Percentiles rank a stretch among this genome's conserved stretches.
phyloP scores from a whole-genome alignment of 495 filamentous ascomycete species.

The Talaromyces stipitatus region DNA sequence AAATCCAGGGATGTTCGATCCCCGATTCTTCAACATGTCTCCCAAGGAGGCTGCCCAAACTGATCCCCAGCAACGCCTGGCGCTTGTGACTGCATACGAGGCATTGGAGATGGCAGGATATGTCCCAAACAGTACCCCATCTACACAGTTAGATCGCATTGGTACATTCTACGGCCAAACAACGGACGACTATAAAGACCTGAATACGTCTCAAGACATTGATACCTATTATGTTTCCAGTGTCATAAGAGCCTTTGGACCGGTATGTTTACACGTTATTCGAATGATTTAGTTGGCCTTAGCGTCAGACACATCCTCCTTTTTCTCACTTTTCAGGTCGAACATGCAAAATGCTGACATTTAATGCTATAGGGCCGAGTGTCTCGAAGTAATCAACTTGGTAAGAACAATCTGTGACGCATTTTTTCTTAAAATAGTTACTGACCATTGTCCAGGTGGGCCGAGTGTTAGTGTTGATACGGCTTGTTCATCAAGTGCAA shows the following conservation, averaged over 20 bases:
- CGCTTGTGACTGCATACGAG: conserved; percentile 55
- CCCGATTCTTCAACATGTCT: conserved; percentile 95
- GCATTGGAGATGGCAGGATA: conserved; percentile 72
- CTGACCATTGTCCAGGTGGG: conserved; percentile 57
- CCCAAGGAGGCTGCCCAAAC: conserved; percentile 83
- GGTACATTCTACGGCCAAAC: conserved; percentile 95
- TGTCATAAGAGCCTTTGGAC: conserved; percentile 80
- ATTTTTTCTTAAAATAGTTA: conserved; percentile 18
- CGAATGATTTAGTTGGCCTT: no score
- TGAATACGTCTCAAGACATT: conserved; percentile 81
- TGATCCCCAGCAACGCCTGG: conserved; percentile 82
- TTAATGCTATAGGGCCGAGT: conserved; percentile 53
- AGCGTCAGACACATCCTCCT: no score
- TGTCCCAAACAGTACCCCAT: conserved; percentile 77
- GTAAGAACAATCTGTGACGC: neutral
- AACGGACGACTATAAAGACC: conserved; percentile 85
- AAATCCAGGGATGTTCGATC: conserved; percentile 76
- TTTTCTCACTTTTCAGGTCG: conserved; percentile 20
- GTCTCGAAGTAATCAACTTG: conserved; percentile 50
- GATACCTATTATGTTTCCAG: conserved; percentile 93
- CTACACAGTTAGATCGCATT: conserved; percentile 73
- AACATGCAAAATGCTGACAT: conserved; percentile 6
- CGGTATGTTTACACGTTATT: conserved; percentile 42
- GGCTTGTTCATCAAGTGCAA: conserved; percentile 81
- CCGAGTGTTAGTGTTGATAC: conserved; percentile 83